Evolutionary conservation across 2,329 filamentous ascomycete genomes (phyloP), one percentile per base, ranked within the genome.

Genomic region (Aphanoascus verrucosus): DNA sequence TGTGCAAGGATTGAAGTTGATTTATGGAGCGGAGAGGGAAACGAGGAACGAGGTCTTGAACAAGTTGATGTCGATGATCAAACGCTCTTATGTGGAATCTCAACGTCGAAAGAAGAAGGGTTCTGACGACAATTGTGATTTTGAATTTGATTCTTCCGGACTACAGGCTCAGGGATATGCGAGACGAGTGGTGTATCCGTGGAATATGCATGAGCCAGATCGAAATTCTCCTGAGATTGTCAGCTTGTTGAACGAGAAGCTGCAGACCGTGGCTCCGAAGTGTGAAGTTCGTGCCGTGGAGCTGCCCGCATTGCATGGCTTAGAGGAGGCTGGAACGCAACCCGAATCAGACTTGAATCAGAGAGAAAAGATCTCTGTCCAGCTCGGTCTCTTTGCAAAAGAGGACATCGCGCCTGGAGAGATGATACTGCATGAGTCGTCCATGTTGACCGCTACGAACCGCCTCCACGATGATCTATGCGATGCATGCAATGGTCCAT

Each of bases 371-470:
- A 72, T 73, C 20, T 78, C 77, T 3, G 78, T 77, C 54, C 93
- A 98, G 68, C 78, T 98, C 0, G 93, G 93, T 3, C 78, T 98
- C 2, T 97, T 97, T 66, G 91, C 90, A 6, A 87, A 82, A 61
- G 79, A 86, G 58, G 84, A 94, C 59, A 86, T 97, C 37, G 71
- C 74, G 0, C 81, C 88, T 0, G 86, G 86, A 8, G 86, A 94
- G 65, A 75, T 78, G 5, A 82, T 96, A 1, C 77, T 98, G 31
- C 74, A 80, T 46, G 93, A 98, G 65, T 86, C 85, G 56, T 93
- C 89, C 7, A 78, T 95, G 6, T 74, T 98, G 40, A 95, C 90
- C 1, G 90, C 88, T 44, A 93, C 91, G 61, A 93, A 93, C 65
- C 83, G 88, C 31, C 78, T 93, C 11, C 88, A 94, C 65, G 89